phyloP scores from a whole-genome alignment of 192 early-diverging fungal species.

The Linnemannia hyalina region DNA sequence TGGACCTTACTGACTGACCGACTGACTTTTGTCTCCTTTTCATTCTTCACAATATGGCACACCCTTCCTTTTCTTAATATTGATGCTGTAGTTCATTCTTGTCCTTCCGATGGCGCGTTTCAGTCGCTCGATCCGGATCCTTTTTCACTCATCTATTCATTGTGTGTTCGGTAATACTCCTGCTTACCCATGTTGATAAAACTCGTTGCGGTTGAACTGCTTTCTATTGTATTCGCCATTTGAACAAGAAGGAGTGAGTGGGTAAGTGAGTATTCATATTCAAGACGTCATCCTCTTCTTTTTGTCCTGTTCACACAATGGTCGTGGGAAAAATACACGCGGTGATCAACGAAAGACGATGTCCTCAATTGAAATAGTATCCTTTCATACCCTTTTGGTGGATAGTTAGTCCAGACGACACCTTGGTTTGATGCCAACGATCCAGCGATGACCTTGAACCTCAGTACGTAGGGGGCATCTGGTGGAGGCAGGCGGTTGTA shows the following conservation, averaged over 20 bases:
- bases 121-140: neutral
- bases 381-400: constrained; percentile 69
- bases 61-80: neutral
- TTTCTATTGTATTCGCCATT: constrained; percentile 26
- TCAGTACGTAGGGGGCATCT: constrained; percentile 73
- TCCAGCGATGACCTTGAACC: constrained; percentile 86
- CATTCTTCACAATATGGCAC: neutral
- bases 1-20: neutral
- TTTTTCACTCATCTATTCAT: neutral
- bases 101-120: neutral
- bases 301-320: neutral
- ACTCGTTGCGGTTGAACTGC: constrained; percentile 42
- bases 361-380: neutral
- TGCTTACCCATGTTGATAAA: constrained; percentile 46
- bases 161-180: no score
- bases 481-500: constrained; percentile 84
- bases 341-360: neutral
- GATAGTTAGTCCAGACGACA: constrained; percentile 91
- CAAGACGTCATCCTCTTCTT: neutral
- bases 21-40: constrained; percentile 42
- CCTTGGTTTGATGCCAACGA: constrained; percentile 79
- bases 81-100: neutral
- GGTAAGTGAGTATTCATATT: neutral
- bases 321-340: constrained; percentile 6
- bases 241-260: constrained; percentile 47